Percentiles rank a stretch among this genome's conserved stretches.
phyloP scores from a whole-genome alignment of 768 basidiomycete genomes.

The Mrakia gelida region DNA sequence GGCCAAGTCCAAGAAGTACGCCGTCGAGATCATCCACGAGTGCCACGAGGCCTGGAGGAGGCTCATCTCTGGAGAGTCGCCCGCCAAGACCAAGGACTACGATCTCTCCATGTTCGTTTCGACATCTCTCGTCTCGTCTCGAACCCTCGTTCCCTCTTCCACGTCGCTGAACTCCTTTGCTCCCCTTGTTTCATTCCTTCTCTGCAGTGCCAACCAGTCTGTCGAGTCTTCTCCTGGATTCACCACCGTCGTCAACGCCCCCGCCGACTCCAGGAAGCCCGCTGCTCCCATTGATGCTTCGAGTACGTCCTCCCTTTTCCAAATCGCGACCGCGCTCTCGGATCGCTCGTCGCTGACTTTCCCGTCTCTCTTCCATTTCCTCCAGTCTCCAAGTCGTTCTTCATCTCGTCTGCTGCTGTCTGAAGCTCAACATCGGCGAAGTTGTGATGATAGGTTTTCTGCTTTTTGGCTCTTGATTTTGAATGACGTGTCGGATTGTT shows the following conservation, averaged over 20 bases:
- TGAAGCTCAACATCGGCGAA: conserved; percentile 14
- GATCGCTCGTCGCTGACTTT: background rate
- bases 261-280: conserved; percentile 72
- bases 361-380: background rate
- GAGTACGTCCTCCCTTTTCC: conserved; percentile 50
- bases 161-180: background rate
- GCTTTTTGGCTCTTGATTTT: background rate
- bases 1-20: conserved; percentile 99
- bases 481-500: background rate
- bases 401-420: conserved; percentile 29
- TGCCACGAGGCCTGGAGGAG: conserved; percentile 98
- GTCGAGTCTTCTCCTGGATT: conserved; percentile 68
- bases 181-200: background rate
- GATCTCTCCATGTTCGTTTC: conserved; percentile 76
- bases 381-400: conserved; percentile 32
- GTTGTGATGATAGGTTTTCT: conserved; percentile 2
- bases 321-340: background rate
- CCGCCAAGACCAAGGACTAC: conserved; percentile 65
- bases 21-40: conserved; percentile 97
- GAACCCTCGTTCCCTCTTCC: background rate
- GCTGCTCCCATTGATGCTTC: conserved; percentile 87
- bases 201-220: conserved; percentile 70
- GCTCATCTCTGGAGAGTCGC: conserved; percentile 70
- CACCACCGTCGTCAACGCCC: conserved; percentile 61
- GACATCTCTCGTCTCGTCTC: background rate